A percentile compares a stretch with the other conserved stretches of the same genome.
Evolutionary conservation across 2,329 filamentous ascomycete species (phyloP).

Genomic region (Botryotinia convoluta): DNA sequence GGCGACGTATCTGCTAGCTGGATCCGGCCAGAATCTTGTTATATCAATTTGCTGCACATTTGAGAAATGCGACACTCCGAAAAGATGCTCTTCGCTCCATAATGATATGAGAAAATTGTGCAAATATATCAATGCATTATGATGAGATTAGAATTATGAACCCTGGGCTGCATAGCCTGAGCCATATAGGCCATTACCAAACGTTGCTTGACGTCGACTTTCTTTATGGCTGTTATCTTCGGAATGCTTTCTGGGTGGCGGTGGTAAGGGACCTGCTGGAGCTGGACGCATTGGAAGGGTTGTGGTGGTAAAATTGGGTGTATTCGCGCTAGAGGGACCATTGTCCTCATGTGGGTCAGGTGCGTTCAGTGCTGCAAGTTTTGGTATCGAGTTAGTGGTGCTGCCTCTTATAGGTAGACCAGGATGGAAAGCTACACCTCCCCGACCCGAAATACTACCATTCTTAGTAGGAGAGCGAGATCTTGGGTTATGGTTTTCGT

Average conservation of each 20-base stretch:
- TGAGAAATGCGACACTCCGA: conserved; percentile 16
- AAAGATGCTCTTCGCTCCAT: conserved; percentile 2
- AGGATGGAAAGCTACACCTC: conserved; percentile 42
- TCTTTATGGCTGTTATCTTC: conserved; percentile 44
- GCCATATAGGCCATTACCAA: conserved; percentile 42
- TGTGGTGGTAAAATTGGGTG: conserved; percentile 47
- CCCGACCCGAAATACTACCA: conserved; percentile 48
- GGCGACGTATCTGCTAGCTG: background rate
- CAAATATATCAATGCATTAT: conserved; percentile 8
- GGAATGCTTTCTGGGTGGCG: conserved; percentile 56
- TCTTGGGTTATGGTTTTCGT: conserved; percentile 35
- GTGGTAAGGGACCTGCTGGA: conserved; percentile 56
- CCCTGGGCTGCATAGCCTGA: conserved; percentile 21
- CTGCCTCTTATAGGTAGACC: conserved; percentile 51
- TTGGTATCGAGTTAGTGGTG: conserved; percentile 54
- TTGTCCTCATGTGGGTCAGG: conserved; percentile 37
- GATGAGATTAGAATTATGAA: background rate
- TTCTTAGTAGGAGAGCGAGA: conserved; percentile 39
- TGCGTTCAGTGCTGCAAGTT: conserved; percentile 42
- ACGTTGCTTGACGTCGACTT: conserved; percentile 52
- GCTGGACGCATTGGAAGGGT: conserved; percentile 63
- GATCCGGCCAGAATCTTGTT: background rate
- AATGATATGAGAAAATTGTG: conserved; percentile 12
- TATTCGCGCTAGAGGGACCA: conserved; percentile 45
- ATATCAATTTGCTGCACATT: background rate